A percentile compares a stretch with the other conserved stretches of the same genome.
Evolutionary conservation across 441 rosid genomes (phyloP).

Genomic region (Breynia disticha): DNA sequence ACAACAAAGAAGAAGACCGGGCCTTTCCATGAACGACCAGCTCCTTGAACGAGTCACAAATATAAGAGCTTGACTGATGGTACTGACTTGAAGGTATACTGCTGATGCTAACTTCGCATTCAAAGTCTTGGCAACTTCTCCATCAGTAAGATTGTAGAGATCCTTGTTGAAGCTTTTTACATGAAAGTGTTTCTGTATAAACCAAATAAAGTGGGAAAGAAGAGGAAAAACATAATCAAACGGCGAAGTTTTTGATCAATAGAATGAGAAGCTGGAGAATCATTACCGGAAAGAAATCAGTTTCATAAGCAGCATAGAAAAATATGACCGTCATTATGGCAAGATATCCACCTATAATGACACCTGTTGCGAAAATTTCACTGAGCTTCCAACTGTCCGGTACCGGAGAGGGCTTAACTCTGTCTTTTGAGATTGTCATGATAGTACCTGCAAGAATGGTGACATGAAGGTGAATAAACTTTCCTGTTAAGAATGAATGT

Average conservation of each 20-base stretch:
- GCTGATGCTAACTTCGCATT: slow-evolving; percentile 66
- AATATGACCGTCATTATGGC: slow-evolving; percentile 60
- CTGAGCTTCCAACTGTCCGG: slow-evolving; percentile 88
- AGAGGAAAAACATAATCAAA: neutral
- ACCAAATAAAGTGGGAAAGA: no score
- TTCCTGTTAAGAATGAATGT: neutral
- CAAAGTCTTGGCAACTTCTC: slow-evolving; percentile 7
- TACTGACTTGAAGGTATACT: slow-evolving; percentile 86
- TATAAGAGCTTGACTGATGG: slow-evolving; percentile 83
- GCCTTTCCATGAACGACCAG: slow-evolving; percentile 86
- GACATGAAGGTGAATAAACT: neutral
- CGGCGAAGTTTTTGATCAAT: neutral
- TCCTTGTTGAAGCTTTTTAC: slow-evolving; percentile 30
- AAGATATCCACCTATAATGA: slow-evolving; percentile 66
- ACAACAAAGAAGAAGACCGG: slow-evolving; percentile 41
- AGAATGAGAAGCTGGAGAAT: neutral
- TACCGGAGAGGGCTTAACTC: slow-evolving; percentile 76
- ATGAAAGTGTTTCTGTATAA: slow-evolving; percentile 39
- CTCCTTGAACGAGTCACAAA: slow-evolving; percentile 85
- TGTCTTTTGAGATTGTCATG: slow-evolving; percentile 88
- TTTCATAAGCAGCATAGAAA: slow-evolving; percentile 53
- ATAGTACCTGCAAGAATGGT: slow-evolving; percentile 40
- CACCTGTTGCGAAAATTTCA: slow-evolving; percentile 77
- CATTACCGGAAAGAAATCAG: slow-evolving; percentile 56
- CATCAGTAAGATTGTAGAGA: slow-evolving; percentile 11